These are phyloP conservation scores for Beta lomatogona DNA, from an alignment of 179 eudicot species.

Conservation along the genomic window DNA sequence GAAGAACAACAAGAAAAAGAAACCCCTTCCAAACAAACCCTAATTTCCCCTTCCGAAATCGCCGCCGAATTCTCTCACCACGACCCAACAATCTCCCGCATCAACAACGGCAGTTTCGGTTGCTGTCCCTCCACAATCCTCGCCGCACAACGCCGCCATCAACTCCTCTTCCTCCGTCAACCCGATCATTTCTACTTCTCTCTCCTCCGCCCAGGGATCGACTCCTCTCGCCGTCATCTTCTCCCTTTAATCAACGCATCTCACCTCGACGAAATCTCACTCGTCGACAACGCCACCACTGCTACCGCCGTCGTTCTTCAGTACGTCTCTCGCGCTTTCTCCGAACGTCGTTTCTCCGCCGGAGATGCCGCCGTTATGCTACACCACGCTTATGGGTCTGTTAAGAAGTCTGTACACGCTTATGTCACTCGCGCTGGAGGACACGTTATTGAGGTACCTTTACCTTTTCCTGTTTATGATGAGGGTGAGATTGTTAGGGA, in stretches of 20 bases:
- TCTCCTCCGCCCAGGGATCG: slow-evolving; percentile 49
- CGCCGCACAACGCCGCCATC: slow-evolving; percentile 56
- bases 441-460: slow-evolving; percentile 58
- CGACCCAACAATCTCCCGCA: slow-evolving; percentile 53
- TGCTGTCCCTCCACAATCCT: slow-evolving; percentile 59
- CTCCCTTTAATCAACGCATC: slow-evolving; percentile 60
- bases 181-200: slow-evolving; percentile 66
- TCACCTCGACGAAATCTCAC: slow-evolving; percentile 53
- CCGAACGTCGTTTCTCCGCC: slow-evolving; percentile 36
- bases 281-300: slow-evolving; percentile 80
- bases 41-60: slow-evolving; percentile 37
- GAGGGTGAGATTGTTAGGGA: slow-evolving; percentile 46
- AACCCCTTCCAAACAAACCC: slow-evolving; percentile 16
- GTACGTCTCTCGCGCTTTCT: slow-evolving; percentile 56
- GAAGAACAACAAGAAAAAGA: neutral
- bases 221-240: slow-evolving; percentile 45
- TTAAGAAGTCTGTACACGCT: slow-evolving; percentile 68
- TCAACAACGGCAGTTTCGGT: slow-evolving; percentile 79
- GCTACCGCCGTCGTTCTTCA: slow-evolving; percentile 74
- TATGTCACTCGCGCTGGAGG: slow-evolving; percentile 70
- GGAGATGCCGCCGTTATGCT: slow-evolving; percentile 69
- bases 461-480: slow-evolving; percentile 63
- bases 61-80: slow-evolving; percentile 62
- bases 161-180: slow-evolving; percentile 54
- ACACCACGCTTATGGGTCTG: slow-evolving; percentile 65